Conservation (phyloP, 1,139 yeast genomes). For the Saccharomyces hybrid region DNA sequence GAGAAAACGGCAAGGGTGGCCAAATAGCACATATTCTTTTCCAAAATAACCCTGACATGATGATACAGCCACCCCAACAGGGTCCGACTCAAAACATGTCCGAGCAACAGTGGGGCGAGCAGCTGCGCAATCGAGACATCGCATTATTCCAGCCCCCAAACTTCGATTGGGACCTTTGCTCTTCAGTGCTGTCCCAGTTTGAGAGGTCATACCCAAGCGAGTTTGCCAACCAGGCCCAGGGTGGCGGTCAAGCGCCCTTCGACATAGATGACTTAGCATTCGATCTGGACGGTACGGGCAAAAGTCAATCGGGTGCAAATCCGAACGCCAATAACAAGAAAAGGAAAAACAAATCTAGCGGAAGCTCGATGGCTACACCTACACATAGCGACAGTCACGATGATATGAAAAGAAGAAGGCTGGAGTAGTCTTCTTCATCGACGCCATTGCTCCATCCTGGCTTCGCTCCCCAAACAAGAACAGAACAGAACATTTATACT, state of each 20-base stretch:
- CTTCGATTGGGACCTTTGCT: slow-evolving; percentile 30
- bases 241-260: slow-evolving; percentile 13
- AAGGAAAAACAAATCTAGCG: slow-evolving; percentile 27
- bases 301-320: slow-evolving; percentile 1
- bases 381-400: slow-evolving; percentile 26
- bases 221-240: slow-evolving; percentile 24
- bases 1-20: slow-evolving; percentile 33
- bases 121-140: slow-evolving; percentile 24
- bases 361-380: slow-evolving; percentile 32
- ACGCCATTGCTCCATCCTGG: not conserved
- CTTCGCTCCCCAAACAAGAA: not conserved
- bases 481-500: not conserved
- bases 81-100: not conserved
- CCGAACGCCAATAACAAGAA: slow-evolving; percentile 20
- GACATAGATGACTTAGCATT: slow-evolving; percentile 32
- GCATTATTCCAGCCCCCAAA: slow-evolving; percentile 22
- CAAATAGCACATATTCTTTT: slow-evolving; percentile 30
- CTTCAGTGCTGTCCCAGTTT: slow-evolving; percentile 28
- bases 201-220: slow-evolving; percentile 31
- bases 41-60: slow-evolving; percentile 31
- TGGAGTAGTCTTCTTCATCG: slow-evolving; percentile 15
- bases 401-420: slow-evolving; percentile 30
- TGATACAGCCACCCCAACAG: slow-evolving; percentile 8
- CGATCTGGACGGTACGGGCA: slow-evolving; percentile 32
- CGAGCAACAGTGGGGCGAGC: slow-evolving; percentile 16